phyloP scores from a whole-genome alignment of 371 early-diverging fungal species.

The Mortierella sp. region DNA sequence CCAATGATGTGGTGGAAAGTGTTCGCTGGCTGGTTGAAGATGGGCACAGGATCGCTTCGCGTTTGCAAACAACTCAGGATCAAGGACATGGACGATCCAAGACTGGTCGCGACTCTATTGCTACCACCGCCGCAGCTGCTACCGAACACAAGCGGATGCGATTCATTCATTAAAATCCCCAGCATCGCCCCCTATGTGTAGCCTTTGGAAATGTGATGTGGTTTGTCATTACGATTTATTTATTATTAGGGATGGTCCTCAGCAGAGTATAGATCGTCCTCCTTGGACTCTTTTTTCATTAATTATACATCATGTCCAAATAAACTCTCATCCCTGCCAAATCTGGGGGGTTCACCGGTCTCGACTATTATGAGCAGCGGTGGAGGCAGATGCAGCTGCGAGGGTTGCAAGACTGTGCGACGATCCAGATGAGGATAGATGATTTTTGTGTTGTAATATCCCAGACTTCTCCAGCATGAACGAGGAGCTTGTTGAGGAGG shows the following conservation, averaged over 20 bases:
- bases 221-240: constrained; percentile 2
- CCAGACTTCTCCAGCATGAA: constrained; percentile 11
- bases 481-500: constrained; percentile 2
- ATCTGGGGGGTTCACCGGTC: neutral
- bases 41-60: neutral
- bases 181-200: neutral
- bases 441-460: neutral
- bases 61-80: neutral
- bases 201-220: neutral
- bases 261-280: neutral
- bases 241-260: neutral
- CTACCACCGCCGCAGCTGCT: too few relatives aligned
- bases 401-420: neutral
- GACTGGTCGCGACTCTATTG: neutral
- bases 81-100: neutral
- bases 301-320: neutral
- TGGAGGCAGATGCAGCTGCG: neutral
- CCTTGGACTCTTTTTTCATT: neutral
- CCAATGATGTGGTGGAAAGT: neutral
- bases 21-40: constrained; percentile 12
- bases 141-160: constrained; percentile 16
- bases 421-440: neutral
- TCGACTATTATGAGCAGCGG: neutral
- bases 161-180: constrained; percentile 11
- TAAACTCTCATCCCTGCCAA: neutral